Evolutionary conservation across 352 stramenopile species (phyloP).

Genomic region (Pythium inflatum): DNA sequence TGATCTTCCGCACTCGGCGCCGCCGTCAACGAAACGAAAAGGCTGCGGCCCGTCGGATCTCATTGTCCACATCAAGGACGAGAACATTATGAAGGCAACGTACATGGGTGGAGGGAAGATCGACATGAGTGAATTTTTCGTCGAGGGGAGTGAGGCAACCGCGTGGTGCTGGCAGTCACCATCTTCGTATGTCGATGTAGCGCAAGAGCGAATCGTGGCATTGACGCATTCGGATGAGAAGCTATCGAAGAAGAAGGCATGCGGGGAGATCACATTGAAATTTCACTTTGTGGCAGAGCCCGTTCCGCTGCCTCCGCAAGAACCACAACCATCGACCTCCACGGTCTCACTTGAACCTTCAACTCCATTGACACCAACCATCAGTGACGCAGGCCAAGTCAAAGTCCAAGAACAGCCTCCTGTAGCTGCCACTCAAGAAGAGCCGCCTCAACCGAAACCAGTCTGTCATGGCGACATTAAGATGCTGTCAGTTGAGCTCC

Average conservation of each 20-base stretch:
- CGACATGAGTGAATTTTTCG: conserved; percentile 40
- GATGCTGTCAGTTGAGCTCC: conserved; percentile 41
- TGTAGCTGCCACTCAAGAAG: neutral
- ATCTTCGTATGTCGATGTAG: neutral
- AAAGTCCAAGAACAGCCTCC: neutral
- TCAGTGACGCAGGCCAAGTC: neutral
- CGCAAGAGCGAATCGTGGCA: conserved; percentile 23
- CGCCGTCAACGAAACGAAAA: conserved; percentile 19
- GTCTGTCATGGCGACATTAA: conserved; percentile 35
- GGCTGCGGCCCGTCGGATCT: conserved; percentile 31
- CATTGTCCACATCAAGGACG: conserved; percentile 44
- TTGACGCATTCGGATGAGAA: conserved; percentile 42
- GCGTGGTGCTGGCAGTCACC: conserved; percentile 11
- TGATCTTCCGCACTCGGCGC: conserved; percentile 22
- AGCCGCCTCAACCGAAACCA: neutral
- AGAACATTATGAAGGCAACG: conserved; percentile 47
- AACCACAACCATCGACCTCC: too few species aligned
- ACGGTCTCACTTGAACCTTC: neutral
- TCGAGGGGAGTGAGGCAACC: neutral
- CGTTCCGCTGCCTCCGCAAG: too few species aligned
- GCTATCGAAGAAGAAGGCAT: conserved; percentile 41
- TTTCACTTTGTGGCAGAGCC: conserved; percentile 35
- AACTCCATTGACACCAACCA: neutral
- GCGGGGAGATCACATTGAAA: conserved; percentile 43
- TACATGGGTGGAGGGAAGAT: conserved; percentile 50